phyloP scores from a whole-genome alignment of 2,329 filamentous ascomycete species.

The Chalaropsis ovoidea region DNA sequence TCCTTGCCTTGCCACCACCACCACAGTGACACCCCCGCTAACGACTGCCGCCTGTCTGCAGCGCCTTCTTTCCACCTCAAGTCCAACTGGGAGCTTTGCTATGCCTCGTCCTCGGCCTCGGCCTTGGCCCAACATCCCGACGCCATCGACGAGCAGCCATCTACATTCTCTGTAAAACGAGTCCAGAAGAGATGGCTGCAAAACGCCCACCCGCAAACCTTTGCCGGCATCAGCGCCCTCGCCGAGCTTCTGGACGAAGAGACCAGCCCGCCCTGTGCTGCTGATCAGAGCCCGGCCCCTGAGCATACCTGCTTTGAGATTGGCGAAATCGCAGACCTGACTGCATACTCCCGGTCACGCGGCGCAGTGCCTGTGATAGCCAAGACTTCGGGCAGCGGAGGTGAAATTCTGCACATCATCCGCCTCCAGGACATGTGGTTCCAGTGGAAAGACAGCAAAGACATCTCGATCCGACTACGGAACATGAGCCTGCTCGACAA shows the following conservation, averaged over 20 bases:
- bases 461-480: constrained; percentile 40
- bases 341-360: constrained; percentile 25
- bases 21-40: not conserved
- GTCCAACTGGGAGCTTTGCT: constrained; percentile 24
- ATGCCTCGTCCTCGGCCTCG: constrained; percentile 19
- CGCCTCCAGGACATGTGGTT: constrained; percentile 42
- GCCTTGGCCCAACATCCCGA: constrained; percentile 9
- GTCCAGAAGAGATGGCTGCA: constrained; percentile 42
- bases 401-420: constrained; percentile 48
- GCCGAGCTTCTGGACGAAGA: constrained; percentile 34
- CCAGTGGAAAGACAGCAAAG: constrained; percentile 43
- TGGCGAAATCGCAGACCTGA: constrained; percentile 43
- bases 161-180: constrained; percentile 24
- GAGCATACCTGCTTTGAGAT: constrained; percentile 39
- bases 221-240: constrained; percentile 33
- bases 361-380: constrained; percentile 35
- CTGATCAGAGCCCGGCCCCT: constrained; percentile 18
- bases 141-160: not conserved
- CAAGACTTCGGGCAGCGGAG: constrained; percentile 46
- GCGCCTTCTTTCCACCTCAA: constrained; percentile 18
- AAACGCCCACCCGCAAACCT: constrained; percentile 43
- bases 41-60: not conserved
- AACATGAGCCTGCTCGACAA: constrained; percentile 36
- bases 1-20: not conserved
- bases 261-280: constrained; percentile 11